Conservation (phyloP, 805 yeast genomes). For the Candida fluviatilis region DNA sequence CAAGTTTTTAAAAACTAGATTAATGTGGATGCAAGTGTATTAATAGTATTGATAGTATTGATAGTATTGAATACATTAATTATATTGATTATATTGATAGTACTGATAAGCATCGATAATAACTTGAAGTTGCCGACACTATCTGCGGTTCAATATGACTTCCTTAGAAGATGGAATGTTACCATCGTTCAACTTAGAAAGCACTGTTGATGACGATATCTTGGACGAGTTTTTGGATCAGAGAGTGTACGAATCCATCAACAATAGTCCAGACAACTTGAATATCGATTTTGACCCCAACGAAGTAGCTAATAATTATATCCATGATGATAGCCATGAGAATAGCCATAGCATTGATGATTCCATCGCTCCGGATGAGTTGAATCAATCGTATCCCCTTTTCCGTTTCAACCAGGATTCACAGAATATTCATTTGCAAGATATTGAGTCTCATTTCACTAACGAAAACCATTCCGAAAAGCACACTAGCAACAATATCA, state of each 20-base stretch:
- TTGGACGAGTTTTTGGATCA: conserved; percentile 56
- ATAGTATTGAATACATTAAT: no score
- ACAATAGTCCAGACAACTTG: conserved; percentile 10
- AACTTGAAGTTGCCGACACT: not conserved
- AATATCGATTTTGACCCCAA: conserved; percentile 7
- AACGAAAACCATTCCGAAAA: not conserved
- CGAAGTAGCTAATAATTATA: not conserved
- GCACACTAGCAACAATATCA: not conserved
- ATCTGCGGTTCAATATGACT: not conserved
- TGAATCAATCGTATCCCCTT: not conserved
- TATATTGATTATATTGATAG: no score
- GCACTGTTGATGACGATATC: conserved; percentile 42
- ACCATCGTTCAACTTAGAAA: not conserved
- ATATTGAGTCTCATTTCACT: no score
- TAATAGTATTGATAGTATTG: no score
- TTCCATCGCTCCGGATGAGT: not conserved
- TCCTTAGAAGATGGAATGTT: conserved; percentile 2
- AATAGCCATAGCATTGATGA: not conserved
- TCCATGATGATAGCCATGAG: not conserved
- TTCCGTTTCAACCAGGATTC: conserved; percentile 1
- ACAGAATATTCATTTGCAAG: no score
- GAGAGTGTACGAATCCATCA: conserved; percentile 40
- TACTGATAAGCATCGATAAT: no score
- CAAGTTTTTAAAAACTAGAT: no score
- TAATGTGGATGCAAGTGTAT: no score